Conservation (phyloP, 768 basidiomycete genomes). For the Boletus bicolor region DNA sequence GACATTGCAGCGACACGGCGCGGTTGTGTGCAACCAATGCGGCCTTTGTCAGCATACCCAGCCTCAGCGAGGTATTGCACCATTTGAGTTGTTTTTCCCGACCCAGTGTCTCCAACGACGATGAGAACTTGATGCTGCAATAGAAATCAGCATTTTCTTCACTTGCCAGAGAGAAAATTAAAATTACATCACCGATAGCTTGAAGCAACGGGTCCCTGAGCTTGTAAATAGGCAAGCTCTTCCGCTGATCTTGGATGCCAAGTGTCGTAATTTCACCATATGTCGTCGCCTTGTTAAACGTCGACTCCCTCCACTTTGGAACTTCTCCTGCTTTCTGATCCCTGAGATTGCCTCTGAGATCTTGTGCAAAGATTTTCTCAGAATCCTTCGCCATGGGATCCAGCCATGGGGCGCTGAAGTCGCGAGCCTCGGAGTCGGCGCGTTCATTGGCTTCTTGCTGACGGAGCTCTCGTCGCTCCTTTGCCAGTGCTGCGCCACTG, state of each 20-base stretch:
- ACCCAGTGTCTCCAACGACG: constrained; percentile 97
- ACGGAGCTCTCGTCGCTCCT: constrained; percentile 90
- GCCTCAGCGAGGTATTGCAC: constrained; percentile 95
- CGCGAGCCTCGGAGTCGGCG: constrained; percentile 90
- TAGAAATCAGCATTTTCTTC: constrained; percentile 15
- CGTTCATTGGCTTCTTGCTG: constrained; percentile 94
- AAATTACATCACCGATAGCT: constrained; percentile 81
- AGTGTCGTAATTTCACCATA: constrained; percentile 90
- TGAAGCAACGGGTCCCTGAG: constrained; percentile 85
- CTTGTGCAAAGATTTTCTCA: constrained; percentile 91
- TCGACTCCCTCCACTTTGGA: constrained; percentile 87
- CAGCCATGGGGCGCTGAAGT: constrained; percentile 95
- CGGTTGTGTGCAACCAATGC: constrained; percentile 97
- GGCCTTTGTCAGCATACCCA: constrained; percentile 85
- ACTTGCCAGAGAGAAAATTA: neutral
- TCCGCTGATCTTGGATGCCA: constrained; percentile 92
- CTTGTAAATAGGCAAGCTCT: constrained; percentile 91
- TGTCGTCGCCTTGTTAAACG: constrained; percentile 93
- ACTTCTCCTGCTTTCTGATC: constrained; percentile 81
- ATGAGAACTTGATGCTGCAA: constrained; percentile 82
- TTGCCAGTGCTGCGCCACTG: constrained; percentile 88
- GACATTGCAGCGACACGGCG: constrained; percentile 99
- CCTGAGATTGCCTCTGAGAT: constrained; percentile 75
- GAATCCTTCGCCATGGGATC: constrained; percentile 93
- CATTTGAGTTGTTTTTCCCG: constrained; percentile 99